A percentile compares a stretch with the other conserved stretches of the same genome.
Evolutionary conservation across 768 basidiomycete species (phyloP).

Genomic region (Leccinellum albellum): DNA sequence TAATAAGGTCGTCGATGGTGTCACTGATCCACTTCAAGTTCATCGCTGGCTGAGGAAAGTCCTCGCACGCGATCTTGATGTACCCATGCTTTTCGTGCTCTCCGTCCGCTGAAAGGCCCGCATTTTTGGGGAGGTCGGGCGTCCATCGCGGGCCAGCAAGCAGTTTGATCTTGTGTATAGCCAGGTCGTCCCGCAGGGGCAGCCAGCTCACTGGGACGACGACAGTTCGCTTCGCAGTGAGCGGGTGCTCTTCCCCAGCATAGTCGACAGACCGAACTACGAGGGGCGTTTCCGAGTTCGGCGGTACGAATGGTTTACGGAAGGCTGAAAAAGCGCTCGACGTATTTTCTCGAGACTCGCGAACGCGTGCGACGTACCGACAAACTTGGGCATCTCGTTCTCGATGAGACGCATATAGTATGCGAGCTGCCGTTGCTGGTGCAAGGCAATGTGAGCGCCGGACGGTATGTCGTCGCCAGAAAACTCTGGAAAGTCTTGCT

Average conservation of each 20-base stretch:
- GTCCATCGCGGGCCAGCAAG: constrained; percentile 89
- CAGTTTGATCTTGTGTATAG: constrained; percentile 81
- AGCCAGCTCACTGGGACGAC: constrained; percentile 73
- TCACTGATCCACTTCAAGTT: constrained; percentile 96
- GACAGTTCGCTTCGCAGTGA: constrained; percentile 63
- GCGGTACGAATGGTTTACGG: constrained; percentile 75
- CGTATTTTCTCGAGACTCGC: constrained; percentile 4
- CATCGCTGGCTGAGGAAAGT: constrained; percentile 76
- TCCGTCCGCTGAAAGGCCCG: constrained; percentile 46
- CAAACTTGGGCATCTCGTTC: constrained; percentile 82
- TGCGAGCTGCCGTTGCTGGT: constrained; percentile 68
- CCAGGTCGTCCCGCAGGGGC: constrained; percentile 57
- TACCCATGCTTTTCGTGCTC: constrained; percentile 64
- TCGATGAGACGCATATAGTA: constrained; percentile 84
- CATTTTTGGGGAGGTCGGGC: constrained; percentile 63
- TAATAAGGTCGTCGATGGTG: constrained; percentile 69
- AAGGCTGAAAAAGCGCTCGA: constrained; percentile 49
- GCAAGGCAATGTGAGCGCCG: constrained; percentile 67
- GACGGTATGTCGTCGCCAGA: constrained; percentile 59
- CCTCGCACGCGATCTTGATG: constrained; percentile 88
- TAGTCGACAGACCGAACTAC: constrained; percentile 75
- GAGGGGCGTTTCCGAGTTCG: constrained; percentile 53
- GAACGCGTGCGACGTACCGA: constrained; percentile 49
- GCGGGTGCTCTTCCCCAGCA: constrained; percentile 73
- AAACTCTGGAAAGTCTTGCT: constrained; percentile 33